Conservation (phyloP, 1,139 yeast genomes). For the Suhomyces kunorum region DNA sequence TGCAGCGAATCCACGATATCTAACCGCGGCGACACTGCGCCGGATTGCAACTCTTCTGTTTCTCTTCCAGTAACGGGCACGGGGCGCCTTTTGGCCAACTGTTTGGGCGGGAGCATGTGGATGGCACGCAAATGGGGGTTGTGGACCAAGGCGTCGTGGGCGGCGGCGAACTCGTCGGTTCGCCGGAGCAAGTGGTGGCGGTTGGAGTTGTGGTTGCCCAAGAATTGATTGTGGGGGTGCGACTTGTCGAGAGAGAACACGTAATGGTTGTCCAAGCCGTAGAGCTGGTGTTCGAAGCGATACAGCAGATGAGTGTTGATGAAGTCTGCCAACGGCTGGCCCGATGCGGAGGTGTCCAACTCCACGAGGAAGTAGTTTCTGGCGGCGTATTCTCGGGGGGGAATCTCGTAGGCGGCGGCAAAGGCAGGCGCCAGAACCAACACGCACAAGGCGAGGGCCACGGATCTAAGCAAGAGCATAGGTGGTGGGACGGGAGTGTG, state of each 20-base stretch:
- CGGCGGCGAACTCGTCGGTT: slow-evolving; percentile 26
- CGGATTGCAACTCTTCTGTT: slow-evolving; percentile 1
- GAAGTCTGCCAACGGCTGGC: slow-evolving; percentile 33
- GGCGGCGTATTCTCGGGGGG: slow-evolving; percentile 39
- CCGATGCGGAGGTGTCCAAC: slow-evolving; percentile 36
- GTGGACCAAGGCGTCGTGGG: slow-evolving; percentile 30
- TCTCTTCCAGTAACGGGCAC: slow-evolving; percentile 29
- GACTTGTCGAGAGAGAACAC: slow-evolving; percentile 57
- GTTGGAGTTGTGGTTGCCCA: slow-evolving; percentile 42
- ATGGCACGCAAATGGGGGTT: slow-evolving; percentile 41
- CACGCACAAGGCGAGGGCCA: slow-evolving; percentile 5
- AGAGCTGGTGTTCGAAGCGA: slow-evolving; percentile 57
- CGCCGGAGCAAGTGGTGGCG: slow-evolving; percentile 30
- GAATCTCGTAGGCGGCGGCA: slow-evolving; percentile 18
- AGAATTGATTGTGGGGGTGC: slow-evolving; percentile 34
- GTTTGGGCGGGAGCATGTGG: slow-evolving; percentile 52
- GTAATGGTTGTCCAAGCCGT: slow-evolving; percentile 59
- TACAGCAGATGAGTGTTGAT: slow-evolving; percentile 37
- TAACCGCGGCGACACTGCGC: slow-evolving; percentile 9
- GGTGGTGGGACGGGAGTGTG: neutral
- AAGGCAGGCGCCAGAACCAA: slow-evolving; percentile 1
- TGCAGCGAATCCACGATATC: slow-evolving; percentile 50
- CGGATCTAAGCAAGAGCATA: slow-evolving; percentile 8
- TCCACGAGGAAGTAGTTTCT: slow-evolving; percentile 62
- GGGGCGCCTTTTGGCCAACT: slow-evolving; percentile 48